Base-by-base conservation (phyloP, 1,139 yeast genomes). In the Hansenula anomala region DNA sequence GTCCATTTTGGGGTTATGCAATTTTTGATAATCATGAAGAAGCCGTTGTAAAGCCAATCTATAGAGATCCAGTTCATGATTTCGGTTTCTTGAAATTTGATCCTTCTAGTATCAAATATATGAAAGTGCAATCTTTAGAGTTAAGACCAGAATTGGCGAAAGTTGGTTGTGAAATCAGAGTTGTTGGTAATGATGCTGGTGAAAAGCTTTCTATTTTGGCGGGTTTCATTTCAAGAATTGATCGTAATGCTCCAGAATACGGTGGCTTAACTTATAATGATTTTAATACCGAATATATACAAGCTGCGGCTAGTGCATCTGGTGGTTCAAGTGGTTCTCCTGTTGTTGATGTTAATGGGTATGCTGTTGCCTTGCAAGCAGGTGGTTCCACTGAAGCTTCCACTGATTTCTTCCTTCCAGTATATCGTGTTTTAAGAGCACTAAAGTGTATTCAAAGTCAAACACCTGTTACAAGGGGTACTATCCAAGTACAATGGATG, bases 291-390 rank as follows among this genome's bases (percentile, higher is more conserved):
- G 96, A 88, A 60, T 90, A 90, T 63, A 88, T 89, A 44, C 97
- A 90, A 62, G 97, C 97, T 1, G 96, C 97, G 14, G 96, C 97
- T 1, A 77, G 90, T 49, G 96, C 97, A 0, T 83, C 95, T 11
- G 97, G 97, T 29, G 97, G 97, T 1, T 88, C 96, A 2, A 82
- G 95, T 37, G 97, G 97, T 5, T 88, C 96, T 3, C 97, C 97
- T 0, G 97, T 90, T 18, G 95, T 90, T 9, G 63, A 88, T 58
- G 80, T 84, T 38, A 84, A 86, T 52, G 97, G 97, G 1, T 67
- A 77, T 53, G 96, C 90, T 0, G 87, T 90, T 23, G 97, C 97
- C 0, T 67, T 90, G 44, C 96, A 90, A 63, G 97, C 97, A 1
- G 97, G 97, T 50, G 97, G 97, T 6, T 78, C 87, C 12, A 78